phyloP scores from a whole-genome alignment of 257 asterid genomes.

The Prunella vulgaris region DNA sequence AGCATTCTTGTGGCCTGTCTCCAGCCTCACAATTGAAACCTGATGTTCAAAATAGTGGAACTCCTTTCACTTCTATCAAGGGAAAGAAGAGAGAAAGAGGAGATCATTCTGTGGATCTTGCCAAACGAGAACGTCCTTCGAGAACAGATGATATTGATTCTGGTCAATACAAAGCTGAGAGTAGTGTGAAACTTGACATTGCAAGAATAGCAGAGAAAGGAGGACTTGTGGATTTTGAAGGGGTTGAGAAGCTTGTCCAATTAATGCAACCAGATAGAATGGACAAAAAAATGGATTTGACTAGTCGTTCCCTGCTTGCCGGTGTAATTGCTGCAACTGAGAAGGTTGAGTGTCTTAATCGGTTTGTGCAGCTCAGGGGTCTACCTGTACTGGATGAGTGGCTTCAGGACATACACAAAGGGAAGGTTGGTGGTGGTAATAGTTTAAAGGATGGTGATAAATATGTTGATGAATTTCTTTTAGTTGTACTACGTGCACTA shows the following conservation, averaged over 20 bases:
- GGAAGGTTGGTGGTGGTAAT: slow-evolving; percentile 43
- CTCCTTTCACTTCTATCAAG: slow-evolving; percentile 31
- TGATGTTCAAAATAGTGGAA: slow-evolving; percentile 50
- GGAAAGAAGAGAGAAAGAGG: slow-evolving; percentile 91
- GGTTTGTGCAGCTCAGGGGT: slow-evolving; percentile 75
- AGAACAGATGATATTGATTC: slow-evolving; percentile 60
- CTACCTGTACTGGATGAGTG: slow-evolving; percentile 76
- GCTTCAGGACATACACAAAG: slow-evolving; percentile 90
- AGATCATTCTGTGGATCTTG: slow-evolving; percentile 34
- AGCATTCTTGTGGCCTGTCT: slow-evolving; percentile 50
- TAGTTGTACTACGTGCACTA: slow-evolving; percentile 78
- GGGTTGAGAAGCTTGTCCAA: slow-evolving; percentile 82
- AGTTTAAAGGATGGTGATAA: slow-evolving; percentile 32
- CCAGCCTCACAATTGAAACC: slow-evolving; percentile 58
- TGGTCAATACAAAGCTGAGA: slow-evolving; percentile 38
- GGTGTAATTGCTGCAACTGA: slow-evolving; percentile 76
- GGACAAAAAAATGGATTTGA: slow-evolving; percentile 61
- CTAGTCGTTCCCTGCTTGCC: slow-evolving; percentile 62
- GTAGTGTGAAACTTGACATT: slow-evolving; percentile 53
- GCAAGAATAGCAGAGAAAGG: slow-evolving; percentile 71
- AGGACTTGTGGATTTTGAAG: slow-evolving; percentile 64
- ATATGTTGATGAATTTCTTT: slow-evolving; percentile 72
- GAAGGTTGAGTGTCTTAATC: slow-evolving; percentile 64
- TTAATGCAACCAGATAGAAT: slow-evolving; percentile 59
- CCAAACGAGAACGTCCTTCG: slow-evolving; percentile 58